These are phyloP conservation scores for Wickerhamiella cacticola DNA, from an alignment of 805 yeast genomes.

Conservation along the genomic window DNA sequence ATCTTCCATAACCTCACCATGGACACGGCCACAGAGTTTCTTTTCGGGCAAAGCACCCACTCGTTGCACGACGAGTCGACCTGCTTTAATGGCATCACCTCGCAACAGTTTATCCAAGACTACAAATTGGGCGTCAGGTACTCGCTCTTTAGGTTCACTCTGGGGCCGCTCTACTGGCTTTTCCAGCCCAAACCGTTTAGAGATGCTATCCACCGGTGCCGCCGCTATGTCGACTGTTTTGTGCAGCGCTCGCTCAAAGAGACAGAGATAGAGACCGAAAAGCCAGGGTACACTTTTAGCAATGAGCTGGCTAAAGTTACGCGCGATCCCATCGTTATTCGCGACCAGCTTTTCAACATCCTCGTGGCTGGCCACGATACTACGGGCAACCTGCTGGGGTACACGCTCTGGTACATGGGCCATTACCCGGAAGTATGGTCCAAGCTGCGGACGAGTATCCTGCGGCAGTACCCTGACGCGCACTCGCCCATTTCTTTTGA, in stretches of 20 bases:
- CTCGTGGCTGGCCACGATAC: conserved; percentile 42
- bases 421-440: conserved; percentile 32
- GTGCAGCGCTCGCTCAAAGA: conserved; percentile 30
- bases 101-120: conserved; percentile 22
- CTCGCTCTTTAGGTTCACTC: conserved; percentile 1
- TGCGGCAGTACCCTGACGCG: not conserved
- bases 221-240: conserved; percentile 31
- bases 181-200: conserved; percentile 25
- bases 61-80: conserved; percentile 14
- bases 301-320: conserved; percentile 37
- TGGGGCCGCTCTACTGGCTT: conserved; percentile 18
- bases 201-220: conserved; percentile 26
- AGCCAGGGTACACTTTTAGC: conserved; percentile 34
- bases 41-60: conserved; percentile 21
- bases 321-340: conserved; percentile 33
- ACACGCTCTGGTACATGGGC: conserved; percentile 34
- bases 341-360: conserved; percentile 38
- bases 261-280: conserved; percentile 15
- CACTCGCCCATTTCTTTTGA: conserved; percentile 27
- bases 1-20: conserved; percentile 21
- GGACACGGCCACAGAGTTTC: conserved; percentile 26
- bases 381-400: conserved; percentile 38
- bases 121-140: conserved; percentile 13
- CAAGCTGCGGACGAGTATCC: conserved; percentile 28
- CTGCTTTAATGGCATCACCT: conserved; percentile 18